Evolutionary conservation across 2,329 filamentous ascomycete species (phyloP).

Genomic region (Ampelomyces quisqualis): DNA sequence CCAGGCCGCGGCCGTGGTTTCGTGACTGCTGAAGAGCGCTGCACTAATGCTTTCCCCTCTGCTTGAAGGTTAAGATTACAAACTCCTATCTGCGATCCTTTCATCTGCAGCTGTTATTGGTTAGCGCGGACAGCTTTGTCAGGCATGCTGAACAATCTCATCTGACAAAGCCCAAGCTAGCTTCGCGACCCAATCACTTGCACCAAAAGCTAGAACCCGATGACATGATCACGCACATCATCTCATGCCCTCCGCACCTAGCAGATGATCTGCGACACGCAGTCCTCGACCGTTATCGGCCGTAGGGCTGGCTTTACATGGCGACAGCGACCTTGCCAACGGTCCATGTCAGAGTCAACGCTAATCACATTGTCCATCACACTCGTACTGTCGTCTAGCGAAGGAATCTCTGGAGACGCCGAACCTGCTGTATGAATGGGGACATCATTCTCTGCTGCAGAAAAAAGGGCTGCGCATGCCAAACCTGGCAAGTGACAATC

Average conservation of each 20-base stretch:
- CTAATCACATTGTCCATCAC: no score
- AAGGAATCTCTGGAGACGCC: no score
- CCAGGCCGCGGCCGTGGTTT: background rate
- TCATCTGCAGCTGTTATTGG: constrained; percentile 20
- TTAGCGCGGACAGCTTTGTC: constrained; percentile 18
- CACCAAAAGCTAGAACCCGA: constrained; percentile 9
- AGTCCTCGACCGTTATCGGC: background rate
- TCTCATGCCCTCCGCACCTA: background rate
- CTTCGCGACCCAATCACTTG: constrained; percentile 8
- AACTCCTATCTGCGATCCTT: constrained; percentile 5
- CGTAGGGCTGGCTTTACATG: background rate
- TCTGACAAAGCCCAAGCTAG: constrained; percentile 28
- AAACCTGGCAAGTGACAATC: constrained; percentile 8
- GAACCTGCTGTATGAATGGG: no score
- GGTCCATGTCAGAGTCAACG: no score
- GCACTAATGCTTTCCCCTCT: constrained; percentile 11
- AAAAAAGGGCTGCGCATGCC: constrained; percentile 12
- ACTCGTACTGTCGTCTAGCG: no score
- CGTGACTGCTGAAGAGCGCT: constrained; percentile 1
- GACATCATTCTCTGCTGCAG: constrained; percentile 6
- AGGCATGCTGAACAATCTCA: constrained; percentile 30
- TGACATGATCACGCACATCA: constrained; percentile 18
- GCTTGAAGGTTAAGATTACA: constrained; percentile 10
- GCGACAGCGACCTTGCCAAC: no score
- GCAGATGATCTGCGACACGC: constrained; percentile 1